Evolutionary conservation across 1,284 basidiomycete species (phyloP).

Genomic region (Lentinus polychrous): DNA sequence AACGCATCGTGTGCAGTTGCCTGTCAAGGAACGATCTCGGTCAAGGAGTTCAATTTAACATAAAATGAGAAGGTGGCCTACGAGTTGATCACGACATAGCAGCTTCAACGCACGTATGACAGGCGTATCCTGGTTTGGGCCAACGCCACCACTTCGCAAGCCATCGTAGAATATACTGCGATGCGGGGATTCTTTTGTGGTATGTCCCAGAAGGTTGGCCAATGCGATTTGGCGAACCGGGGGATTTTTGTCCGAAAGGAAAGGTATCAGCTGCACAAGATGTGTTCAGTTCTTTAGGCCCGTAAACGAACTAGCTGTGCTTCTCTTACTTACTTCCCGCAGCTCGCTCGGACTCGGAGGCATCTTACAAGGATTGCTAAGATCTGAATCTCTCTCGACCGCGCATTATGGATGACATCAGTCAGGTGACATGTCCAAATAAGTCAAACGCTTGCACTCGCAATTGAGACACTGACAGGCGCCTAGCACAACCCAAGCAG

Average conservation of each 20-base stretch:
- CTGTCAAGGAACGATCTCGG: conserved; percentile 32
- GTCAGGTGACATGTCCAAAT: no score
- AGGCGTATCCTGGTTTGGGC: conserved; percentile 59
- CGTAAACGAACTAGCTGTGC: no score
- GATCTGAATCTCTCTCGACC: no score
- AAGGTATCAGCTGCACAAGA: conserved; percentile 65
- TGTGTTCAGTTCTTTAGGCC: no score
- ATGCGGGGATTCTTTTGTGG: conserved; percentile 63
- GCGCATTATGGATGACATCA: no score
- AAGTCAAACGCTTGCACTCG: no score
- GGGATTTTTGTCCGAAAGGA: conserved; percentile 82
- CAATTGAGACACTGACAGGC: no score
- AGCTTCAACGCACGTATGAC: conserved; percentile 74
- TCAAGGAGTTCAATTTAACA: not conserved
- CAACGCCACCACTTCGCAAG: conserved; percentile 46
- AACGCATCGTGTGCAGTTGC: conserved; percentile 93
- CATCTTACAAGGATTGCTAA: no score
- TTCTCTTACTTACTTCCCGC: no score
- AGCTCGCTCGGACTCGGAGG: no score
- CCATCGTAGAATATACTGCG: conserved; percentile 71
- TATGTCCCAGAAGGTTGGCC: conserved; percentile 77
- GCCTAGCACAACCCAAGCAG: no score
- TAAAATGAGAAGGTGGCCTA: conserved; percentile 22
- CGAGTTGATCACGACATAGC: conserved; percentile 82
- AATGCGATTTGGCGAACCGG: conserved; percentile 85